A percentile compares a stretch with the other conserved stretches of the same genome.
These are phyloP conservation scores for Westerdykella sp. DNA, from an alignment of 2,329 filamentous ascomycete genomes.

Conservation along the genomic window DNA sequence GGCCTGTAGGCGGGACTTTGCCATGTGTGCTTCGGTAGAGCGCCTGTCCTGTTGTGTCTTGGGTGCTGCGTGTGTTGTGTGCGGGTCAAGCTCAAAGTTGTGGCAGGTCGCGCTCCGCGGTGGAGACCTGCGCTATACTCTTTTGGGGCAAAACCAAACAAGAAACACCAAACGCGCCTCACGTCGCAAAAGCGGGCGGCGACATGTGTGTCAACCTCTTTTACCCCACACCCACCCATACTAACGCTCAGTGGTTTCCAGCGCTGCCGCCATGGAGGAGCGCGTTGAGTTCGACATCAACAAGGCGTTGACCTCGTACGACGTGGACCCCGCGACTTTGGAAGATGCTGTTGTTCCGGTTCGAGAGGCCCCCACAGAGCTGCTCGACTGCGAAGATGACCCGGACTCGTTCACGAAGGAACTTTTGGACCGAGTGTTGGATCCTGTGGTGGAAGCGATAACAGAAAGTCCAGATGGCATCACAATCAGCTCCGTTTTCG, in stretches of 20 bases:
- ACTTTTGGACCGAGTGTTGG: slow-evolving; percentile 77
- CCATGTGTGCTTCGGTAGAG: slow-evolving; percentile 16
- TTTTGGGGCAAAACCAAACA: slow-evolving; percentile 13
- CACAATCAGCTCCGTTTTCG: slow-evolving; percentile 69
- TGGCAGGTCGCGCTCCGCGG: background rate
- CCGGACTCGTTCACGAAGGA: slow-evolving; percentile 72
- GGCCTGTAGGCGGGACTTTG: slow-evolving; percentile 25
- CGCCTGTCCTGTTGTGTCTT: background rate
- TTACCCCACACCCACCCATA: slow-evolving; percentile 11
- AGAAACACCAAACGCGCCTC: slow-evolving; percentile 6
- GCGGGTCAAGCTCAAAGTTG: background rate
- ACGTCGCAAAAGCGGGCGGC: background rate
- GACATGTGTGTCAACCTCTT: slow-evolving; percentile 7
- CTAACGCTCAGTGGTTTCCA: slow-evolving; percentile 7
- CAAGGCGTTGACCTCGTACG: slow-evolving; percentile 91
- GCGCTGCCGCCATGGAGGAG: slow-evolving; percentile 50
- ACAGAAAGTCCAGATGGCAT: slow-evolving; percentile 89
- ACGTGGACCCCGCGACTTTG: slow-evolving; percentile 85
- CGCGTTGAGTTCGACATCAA: slow-evolving; percentile 86
- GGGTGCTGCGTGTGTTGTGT: background rate
- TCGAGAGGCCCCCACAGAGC: slow-evolving; percentile 67
- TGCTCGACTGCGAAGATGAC: slow-evolving; percentile 89
- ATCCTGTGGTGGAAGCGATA: slow-evolving; percentile 86
- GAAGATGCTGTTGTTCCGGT: background rate
- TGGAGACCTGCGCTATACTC: slow-evolving; percentile 7